Conservation (phyloP, 2,329 filamentous ascomycete species). For the Monosporascus sp. region DNA sequence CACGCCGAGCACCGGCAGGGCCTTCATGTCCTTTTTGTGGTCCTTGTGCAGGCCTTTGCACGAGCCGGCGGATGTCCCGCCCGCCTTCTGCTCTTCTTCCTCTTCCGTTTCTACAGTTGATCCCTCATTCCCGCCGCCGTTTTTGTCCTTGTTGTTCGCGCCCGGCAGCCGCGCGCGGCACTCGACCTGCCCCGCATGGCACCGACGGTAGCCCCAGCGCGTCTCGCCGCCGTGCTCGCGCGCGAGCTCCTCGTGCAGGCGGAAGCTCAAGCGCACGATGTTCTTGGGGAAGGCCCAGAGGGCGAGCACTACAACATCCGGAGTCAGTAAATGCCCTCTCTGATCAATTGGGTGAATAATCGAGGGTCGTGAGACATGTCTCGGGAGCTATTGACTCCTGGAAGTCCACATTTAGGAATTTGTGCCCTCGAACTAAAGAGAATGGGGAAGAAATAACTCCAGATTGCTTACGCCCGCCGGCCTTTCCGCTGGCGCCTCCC, state of each 20-base stretch:
- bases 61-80: slow-evolving; percentile 1
- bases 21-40: slow-evolving; percentile 22
- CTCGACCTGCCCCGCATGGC: slow-evolving; percentile 27
- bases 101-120: not conserved
- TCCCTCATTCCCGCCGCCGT: not conserved
- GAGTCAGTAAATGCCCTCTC: too few relatives aligned
- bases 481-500: slow-evolving; percentile 72
- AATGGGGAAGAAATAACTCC: too few relatives aligned
- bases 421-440: too few relatives aligned
- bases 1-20: slow-evolving; percentile 21
- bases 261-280: slow-evolving; percentile 67
- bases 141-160: slow-evolving; percentile 5
- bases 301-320: slow-evolving; percentile 45
- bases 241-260: slow-evolving; percentile 63
- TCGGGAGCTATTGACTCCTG: too few relatives aligned
- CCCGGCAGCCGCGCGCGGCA: slow-evolving; percentile 24
- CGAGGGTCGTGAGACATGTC: too few relatives aligned
- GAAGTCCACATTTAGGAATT: too few relatives aligned
- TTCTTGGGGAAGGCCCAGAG: slow-evolving; percentile 68
- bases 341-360: too few relatives aligned
- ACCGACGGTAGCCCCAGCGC: slow-evolving; percentile 64
- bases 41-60: slow-evolving; percentile 25
- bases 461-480: slow-evolving; percentile 47
- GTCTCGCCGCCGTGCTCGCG: slow-evolving; percentile 61
- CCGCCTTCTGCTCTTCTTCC: not conserved